Base-by-base conservation (phyloP, 192 early-diverging fungal genomes). In the Coemansia sp. region DNA sequence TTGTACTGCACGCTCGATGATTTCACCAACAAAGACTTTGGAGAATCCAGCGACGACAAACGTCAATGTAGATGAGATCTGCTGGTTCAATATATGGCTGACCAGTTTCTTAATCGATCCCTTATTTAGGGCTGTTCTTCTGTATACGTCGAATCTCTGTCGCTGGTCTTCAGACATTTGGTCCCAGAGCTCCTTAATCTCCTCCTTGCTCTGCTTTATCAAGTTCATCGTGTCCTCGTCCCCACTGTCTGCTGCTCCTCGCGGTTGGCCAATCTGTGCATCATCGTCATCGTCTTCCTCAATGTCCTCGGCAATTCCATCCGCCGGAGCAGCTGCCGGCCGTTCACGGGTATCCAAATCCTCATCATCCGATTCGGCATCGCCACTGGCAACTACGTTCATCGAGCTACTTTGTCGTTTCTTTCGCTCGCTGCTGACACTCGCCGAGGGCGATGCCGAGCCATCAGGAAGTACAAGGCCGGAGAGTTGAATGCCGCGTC, bases 1-100 rank as follows among this genome's bases (percentile, higher is more conserved):
- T 69, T 93, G 87, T 8, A 89, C 79, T 0, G 94, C 94, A 61
- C 85, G 84, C 74, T 97, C 95, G 16, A 93, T 86, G 64, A 97
- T 91, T 73, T 96, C 92, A 26, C 94, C 95, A 4, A 97, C 89
- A 86, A 93, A 97, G 6, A 97, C 89, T 65, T 97, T 97, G 19
- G 89, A 84, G 58, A 93, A 94, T n/a, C 95, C 94, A 47, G 92
- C 92, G 1, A 95, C 87, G 5, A 95, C 91, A 80, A 95, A 90
- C 0, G 89, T 88, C 81, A 90, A 84, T 8, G 88, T 93, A 33
- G 82, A 82, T 11, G 87, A 89, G 37, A 88, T 83, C 68, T 88
- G 88, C 73, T 92, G 90, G 69, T 91, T 90, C n/a, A 92, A 71
- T 16, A 92, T 80, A 38, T 85, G 82, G 59, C 84, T 85, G 2